Base-by-base conservation (phyloP, 2,329 filamentous ascomycete genomes). In the Phoma herbarum region DNA sequence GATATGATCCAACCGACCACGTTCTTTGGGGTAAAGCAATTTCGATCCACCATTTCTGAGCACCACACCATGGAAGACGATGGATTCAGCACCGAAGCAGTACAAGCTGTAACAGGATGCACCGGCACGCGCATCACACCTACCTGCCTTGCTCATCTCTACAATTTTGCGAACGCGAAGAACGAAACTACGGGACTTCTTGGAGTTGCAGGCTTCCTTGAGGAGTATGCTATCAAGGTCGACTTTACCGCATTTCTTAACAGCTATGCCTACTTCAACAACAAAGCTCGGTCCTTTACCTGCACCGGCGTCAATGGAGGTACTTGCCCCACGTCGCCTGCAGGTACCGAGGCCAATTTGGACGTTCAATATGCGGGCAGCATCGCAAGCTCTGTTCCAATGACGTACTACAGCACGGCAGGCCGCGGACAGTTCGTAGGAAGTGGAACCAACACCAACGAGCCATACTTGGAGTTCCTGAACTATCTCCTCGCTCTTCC, bases 381-480 rank as follows among this genome's bases (percentile, higher is more conserved):
- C 41, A 67, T 68, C 22, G 59, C 65, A 3, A 61, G 54, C 79
- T 42, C 31, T 39, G 50, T 58, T 45, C 53, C 65, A 61, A 61
- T 70, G 58, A 57, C 50, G 4, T 60, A 60, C 48, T 57, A 50
- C 44, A 92, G 90, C 84, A 98, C 63, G 97, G 98, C 82, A 23
- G 87, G 86, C 11, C 78, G 76, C 23, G 79, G 62, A 71, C 73
- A 75, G 62, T 68, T 79, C 42, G 75, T 60, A 12, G 81, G 86
- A 67, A 80, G 79, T 62, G 57, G 53, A 10, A 61, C 60, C 11
- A 81, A 86, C 69, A 81, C 80, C 63, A 90, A 90, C 69, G 88
- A 91, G 76, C 87, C 87, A 0, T 90, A 89, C 71, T 77, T 89
- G 6, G 81, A 82, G 25, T 89, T 84, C 75, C 75, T 89, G 9